Conservation (phyloP, 441 rosid species). For the Capsella rubella region DNA sequence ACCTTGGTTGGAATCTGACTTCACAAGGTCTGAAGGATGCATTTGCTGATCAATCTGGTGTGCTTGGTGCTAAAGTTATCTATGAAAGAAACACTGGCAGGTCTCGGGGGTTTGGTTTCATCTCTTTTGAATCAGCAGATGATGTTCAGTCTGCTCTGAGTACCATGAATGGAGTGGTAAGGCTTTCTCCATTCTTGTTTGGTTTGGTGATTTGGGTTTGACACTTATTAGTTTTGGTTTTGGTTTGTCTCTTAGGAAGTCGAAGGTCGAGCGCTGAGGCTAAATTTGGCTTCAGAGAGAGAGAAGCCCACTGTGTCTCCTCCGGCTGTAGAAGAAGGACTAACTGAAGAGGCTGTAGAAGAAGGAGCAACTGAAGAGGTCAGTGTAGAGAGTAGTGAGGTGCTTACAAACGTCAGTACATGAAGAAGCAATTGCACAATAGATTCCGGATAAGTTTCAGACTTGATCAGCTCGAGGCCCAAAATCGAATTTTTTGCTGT, state of each 20-base stretch:
- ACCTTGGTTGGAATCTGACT: constrained; percentile 83
- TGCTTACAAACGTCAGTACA: constrained; percentile 56
- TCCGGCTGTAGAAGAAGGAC: constrained; percentile 41
- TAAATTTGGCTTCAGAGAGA: constrained; percentile 71
- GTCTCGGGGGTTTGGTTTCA: constrained; percentile 87
- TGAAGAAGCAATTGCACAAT: constrained; percentile 38
- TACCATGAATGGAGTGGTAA: constrained; percentile 76
- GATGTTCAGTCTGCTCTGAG: constrained; percentile 56
- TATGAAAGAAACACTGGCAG: constrained; percentile 73
- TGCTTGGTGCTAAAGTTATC: constrained; percentile 81
- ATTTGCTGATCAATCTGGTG: constrained; percentile 70
- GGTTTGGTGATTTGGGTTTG: constrained; percentile 27
- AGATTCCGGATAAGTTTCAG: constrained; percentile 3
- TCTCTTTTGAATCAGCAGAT: constrained; percentile 74
- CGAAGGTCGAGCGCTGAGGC: constrained; percentile 87
- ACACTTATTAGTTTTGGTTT: constrained; percentile 5
- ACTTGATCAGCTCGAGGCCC: not conserved
- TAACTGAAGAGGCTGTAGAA: constrained; percentile 40
- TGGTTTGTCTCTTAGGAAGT: constrained; percentile 61
- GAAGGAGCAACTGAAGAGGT: constrained; percentile 40
- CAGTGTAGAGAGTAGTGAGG: constrained; percentile 52
- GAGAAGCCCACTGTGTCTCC: constrained; percentile 51
- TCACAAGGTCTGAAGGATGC: constrained; percentile 78
- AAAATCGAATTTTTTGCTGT: constrained; percentile 25
- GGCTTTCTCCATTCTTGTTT: constrained; percentile 32